phyloP scores from a whole-genome alignment of 2,329 filamentous ascomycete species.

The Pyricularia sp. region DNA sequence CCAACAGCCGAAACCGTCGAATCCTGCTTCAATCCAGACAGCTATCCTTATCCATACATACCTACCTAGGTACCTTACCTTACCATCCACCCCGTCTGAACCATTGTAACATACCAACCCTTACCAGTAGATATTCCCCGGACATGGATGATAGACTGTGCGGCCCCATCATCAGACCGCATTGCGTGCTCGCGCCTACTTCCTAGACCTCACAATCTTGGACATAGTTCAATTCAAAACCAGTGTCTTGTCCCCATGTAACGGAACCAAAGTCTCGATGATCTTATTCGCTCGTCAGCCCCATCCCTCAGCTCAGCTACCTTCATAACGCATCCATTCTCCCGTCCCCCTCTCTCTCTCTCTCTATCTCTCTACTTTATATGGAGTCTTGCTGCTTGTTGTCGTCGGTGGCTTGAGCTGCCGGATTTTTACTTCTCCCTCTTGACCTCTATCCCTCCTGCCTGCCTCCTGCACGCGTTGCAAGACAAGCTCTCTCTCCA shows the following conservation, averaged over 20 bases:
- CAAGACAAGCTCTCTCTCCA: background rate
- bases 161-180: background rate
- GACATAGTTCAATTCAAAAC: background rate
- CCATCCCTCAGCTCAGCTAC: background rate
- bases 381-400: background rate
- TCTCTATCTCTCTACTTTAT: background rate
- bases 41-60: background rate
- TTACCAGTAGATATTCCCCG: background rate
- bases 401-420: background rate
- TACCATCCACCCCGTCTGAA: background rate
- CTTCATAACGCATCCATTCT: too few relatives aligned
- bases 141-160: background rate
- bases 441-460: background rate
- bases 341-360: too few relatives aligned
- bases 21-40: background rate
- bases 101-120: background rate
- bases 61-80: too few relatives aligned
- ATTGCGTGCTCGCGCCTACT: background rate
- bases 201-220: background rate
- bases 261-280: background rate
- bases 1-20: background rate
- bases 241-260: background rate
- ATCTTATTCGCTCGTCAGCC: background rate
- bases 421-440: background rate
- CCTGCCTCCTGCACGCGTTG: background rate